Base-by-base conservation (phyloP, 352 stramenopile species). In the Pythium guiyangense region DNA sequence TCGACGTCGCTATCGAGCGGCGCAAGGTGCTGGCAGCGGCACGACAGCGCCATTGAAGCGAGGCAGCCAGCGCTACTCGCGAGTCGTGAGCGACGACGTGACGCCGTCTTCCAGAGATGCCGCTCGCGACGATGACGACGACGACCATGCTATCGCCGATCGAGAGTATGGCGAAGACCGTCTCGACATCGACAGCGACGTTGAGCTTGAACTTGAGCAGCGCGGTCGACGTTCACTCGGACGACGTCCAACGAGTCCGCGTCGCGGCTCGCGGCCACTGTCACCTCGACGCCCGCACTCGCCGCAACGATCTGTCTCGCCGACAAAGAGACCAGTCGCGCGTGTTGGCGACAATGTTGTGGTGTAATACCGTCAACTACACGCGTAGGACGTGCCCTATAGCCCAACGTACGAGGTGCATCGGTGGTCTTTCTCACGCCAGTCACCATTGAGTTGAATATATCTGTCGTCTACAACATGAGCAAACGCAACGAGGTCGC, bases 81-180 rank as follows among this genome's bases (percentile, higher is more conserved):
- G 57, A 31, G 57, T 63, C 31, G 57, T 63, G 43, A 63, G 47
- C n/a, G 57, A 63, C 50, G 57, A 63, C 40, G 50, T 63, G 43
- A 49, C 49, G 35, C 42, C 50, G 25, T 58, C 57, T 12, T 34
- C 56, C 2, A 39, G 43, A 15, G 15, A 52, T 60, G n/a, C 17
- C 6, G 5, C 45, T 54, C n/a, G 12, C 12, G 52, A 64, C 29
- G 56, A 54, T 4, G 59, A 64, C 11, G 60, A 64, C 9, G 26
- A 66, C 25, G 59, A 60, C 35, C 59, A 60, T 56, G 59, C 45
- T 17, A 44, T 20, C 12, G 39, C 12, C 18, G n/a, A n/a, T n/a
- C 6, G n/a, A 37, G 54, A 46, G 42, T 46, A 25, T 25, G 42
- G 42, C 18, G 14, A 10, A 46, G 42, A n/a, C n/a, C 5, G 10